Base-by-base conservation (phyloP, 768 basidiomycete genomes). In the Fomitopsis serialis region DNA sequence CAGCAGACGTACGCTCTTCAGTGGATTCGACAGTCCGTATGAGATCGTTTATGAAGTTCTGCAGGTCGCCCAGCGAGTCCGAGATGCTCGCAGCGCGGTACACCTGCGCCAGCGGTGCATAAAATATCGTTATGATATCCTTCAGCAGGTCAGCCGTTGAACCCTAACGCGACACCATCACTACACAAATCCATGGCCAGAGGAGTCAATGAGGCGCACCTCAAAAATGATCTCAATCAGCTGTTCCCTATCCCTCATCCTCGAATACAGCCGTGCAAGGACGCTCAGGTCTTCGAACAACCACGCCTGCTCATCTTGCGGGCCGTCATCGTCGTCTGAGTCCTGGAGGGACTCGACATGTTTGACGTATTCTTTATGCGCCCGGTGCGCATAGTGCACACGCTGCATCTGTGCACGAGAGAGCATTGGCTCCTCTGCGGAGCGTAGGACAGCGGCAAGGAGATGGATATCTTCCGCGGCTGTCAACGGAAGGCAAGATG, bases 91-190 rank as follows among this genome's bases (percentile, higher is more conserved):
- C 97, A 10, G 97, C 97, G 62, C 90, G 85, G 72, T 98, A 99
- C 1, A 98, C 97, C 64, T 96, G 92, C 2, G 97, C 97, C 23
- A 99, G 74, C 2, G 97, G 97, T 0, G 94, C 73, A 68, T 99
- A 99, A 70, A 99, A 99, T 54, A 99, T 98, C 19, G 97, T 98
- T 62, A 99, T 92, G 55, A 99, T 98, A 67, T 99, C 97, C 69
- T 95, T 98, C 63, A 99, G 74, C 23, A 99, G 75, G 32, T 98
- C 97, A 2, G 96, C 85, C 0, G 97, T 98, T 43, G 86, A 86
- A 21, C 97, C 95, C 95, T 98, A 51, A 34, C 7, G 21, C 3
- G 32, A 17, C 23, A 29, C 34, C 19, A 19, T 42, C 15, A 47
- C 48, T 42, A 22, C n/a, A n/a, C n/a, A n/a, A n/a, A n/a, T n/a